Base-by-base conservation (phyloP, 345 rosid species). In the Euphorbia lathyris region DNA sequence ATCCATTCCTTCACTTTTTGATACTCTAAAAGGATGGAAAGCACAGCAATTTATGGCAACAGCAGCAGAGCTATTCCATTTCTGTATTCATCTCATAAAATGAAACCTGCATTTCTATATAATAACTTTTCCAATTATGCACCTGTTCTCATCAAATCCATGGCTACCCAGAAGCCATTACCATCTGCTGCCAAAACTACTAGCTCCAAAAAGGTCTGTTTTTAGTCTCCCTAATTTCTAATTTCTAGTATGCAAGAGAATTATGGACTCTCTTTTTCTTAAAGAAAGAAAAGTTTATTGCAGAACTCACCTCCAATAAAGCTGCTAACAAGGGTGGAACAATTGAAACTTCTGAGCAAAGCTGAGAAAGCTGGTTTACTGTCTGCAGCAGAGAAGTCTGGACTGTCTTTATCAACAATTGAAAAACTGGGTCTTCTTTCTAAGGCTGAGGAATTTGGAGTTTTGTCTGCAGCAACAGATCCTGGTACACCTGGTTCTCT, bases 381-480 rank as follows among this genome's bases (percentile, higher is more conserved):
- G 25, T 94, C 97, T 0, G 89, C 97, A 0, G 99, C 97, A 0
- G 99, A 91, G 84, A 91, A 91, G 61, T 78, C 81, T 14, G 97
- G 97, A n/a, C 71, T 94, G 32, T 94, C 97, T 3, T 82, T 91
- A 0, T 88, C 99, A 2, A 72, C 90, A 11, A 94, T 94, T 10
- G 97, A 94, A 92, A 91, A 90, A 79, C 85, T 91, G 53, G 99
- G 97, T 17, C 84, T 94, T 58, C 92, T 94, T 7, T 90, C 97
- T 16, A 94, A 91, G 80, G 99, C 99, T 0, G 96, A 91, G 80
- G 93, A 94, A 43, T 56, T 94, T 1, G 97, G 97, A 30, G 87
- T 94, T 58, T 80, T 94, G 53, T 94, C 98, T 0, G 96, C 97
- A 0, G 97, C 98, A 0, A 88, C 96, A 0, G 88, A 94, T 77